Evolutionary conservation across 352 stramenopile genomes (phyloP), one percentile per base, ranked within the genome.

Genomic region (Phytophthora syringae): DNA sequence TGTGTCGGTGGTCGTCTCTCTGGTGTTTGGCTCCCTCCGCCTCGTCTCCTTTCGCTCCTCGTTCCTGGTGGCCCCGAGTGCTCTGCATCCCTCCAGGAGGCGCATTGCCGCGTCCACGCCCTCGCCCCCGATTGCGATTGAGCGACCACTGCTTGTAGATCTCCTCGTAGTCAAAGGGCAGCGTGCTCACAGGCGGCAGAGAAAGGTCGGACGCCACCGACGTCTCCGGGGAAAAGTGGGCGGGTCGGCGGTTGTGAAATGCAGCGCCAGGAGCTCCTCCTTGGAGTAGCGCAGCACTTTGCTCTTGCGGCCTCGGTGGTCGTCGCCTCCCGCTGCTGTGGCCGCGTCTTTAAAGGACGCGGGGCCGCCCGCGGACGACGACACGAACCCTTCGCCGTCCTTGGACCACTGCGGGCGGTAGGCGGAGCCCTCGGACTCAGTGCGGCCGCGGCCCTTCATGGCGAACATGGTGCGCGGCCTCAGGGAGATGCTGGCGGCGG

Each of bases 361-460:
- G 39, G 66, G 42, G 13, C 51, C 52, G 43, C 55, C 56, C 7
- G 74, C 74, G 27, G 82, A 40, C 11, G 62, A 55, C 5, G 68
- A 92, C 25, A 94, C 83, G 53, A 95, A 95, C 1, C 87, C 87
- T 21, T 95, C 87, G 22, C 85, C 85, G 62, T 94, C 86, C 48
- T 95, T 95, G 28, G 84, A 93, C 87, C 87, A 95, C 61, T 94
- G 85, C 42, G 87, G 87, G 9, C 86, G 82, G 61, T 94, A 95
- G 18, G 81, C 75, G 18, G 84, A 81, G 24, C 70, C 74, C 45
- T 91, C 84, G 7, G 80, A 81, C 48, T 95, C 87, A 27, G 82
- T 91, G 40, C 79, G 81, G 11, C 83, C 84, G 15, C 85, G 77
- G 48, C 87, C 87, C 59, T 94, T 95, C 72, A 93, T 90, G n/a